Base-by-base conservation (phyloP, 192 early-diverging fungal species). In the Linnemannia elongata region DNA sequence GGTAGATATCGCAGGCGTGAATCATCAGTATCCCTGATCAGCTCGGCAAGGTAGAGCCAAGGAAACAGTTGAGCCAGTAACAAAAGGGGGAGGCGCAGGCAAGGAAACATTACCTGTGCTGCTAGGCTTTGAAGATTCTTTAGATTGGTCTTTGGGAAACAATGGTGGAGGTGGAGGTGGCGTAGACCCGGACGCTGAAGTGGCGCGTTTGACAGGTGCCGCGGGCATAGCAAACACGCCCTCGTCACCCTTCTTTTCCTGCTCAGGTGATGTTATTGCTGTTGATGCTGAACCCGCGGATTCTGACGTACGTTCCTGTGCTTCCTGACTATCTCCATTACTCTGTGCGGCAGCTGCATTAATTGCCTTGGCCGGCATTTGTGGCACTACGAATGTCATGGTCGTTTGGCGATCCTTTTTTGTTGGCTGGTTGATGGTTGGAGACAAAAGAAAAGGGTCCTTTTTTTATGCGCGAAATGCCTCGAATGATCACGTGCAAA, bases 321-420 rank as follows among this genome's bases (percentile, higher is more conserved):
- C 2, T 35, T 66, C 60, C 30, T 66, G 60, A 33, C 12, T 33
- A 13, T 33, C 60, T 33, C 27, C 60, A 33, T 33, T 66, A 33
- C 60, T 66, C 30, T 66, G 60, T 33, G 27, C 30, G 55, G n/a
- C 9, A 9, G 55, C 12, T 33, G 27, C n/a, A n/a, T n/a, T 30
- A 17, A 68, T 39, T 49, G 57, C 68, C 74, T 69, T 86, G 38
- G 27, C 63, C 17, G 85, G 76, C 49, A 74, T 66, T 78, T 75
- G 63, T 10, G 85, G 85, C 0, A 75, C 76, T 68, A 80, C 80
- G 73, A 87, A 87, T 42, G 85, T 60, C 85, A 87, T 87, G 47
- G 47, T n/a, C 8, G 27, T 66, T 66, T 55, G n/a, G 12, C 0
- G 30, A 66, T 66, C 30, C 27, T 33, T 66, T 10, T 33, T 57